Base-by-base conservation (phyloP, 2,329 filamentous ascomycete species). In the Lecanicillium sp. region DNA sequence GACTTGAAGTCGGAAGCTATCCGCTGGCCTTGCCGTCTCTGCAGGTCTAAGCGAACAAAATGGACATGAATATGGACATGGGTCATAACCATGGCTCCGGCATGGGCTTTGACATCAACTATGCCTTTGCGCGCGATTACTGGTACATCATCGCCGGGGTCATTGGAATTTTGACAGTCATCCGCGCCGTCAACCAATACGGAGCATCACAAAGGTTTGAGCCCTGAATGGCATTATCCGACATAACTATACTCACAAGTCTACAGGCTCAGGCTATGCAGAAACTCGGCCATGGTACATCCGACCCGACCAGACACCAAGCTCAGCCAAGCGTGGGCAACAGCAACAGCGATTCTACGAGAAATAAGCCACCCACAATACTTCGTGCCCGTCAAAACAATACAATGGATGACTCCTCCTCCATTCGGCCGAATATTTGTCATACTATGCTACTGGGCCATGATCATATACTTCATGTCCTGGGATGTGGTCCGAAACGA, bases 61-160 rank as follows among this genome's bases (percentile, higher is more conserved):
- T 50, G 50, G 43, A 43, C 34, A 54, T 50, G 43, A 52, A 50
- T 39, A 61, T 62, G 61, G 58, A 55, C 29, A 52, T 52, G 50
- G 40, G 47, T 17, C 48, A 58, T 18, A 49, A 51, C 37, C 49
- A 56, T 30, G 50, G 57, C 37, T 53, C 61, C 46, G 58, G 61
- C 14, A 55, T 62, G 36, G 59, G 54, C 55, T 61, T 50, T 68
- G 43, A 55, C 2, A 57, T 57, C 28, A 78, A 78, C 49, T 64
- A 64, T 51, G 61, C 59, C 29, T 63, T 78, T 36, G 74, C 75
- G 13, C 63, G 62, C 14, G 65, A 64, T 3, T 80, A 71, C 49
- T 80, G 76, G 76, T 80, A 78, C 50, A 66, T 75, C 25, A 58
- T 76, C 28, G 72, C 65, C 7, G 68, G 60, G 13, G 64, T 70